Evolutionary conservation across 371 early-diverging fungal species (phyloP).

Genomic region (Rhizopus stolonifer): DNA sequence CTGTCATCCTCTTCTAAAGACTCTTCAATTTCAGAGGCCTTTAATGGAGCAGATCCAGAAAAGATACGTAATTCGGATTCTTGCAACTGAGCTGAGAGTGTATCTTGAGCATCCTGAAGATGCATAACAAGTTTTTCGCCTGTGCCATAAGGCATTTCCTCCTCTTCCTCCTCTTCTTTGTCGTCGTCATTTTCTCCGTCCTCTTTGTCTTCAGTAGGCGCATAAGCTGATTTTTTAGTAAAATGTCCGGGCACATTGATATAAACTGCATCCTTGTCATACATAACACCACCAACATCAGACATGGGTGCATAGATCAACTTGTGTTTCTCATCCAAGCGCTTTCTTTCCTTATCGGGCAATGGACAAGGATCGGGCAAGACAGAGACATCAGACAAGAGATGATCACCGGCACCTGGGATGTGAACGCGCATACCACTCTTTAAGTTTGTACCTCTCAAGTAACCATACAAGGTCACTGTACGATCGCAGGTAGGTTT

Average conservation of each 20-base stretch:
- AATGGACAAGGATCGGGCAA: slow-evolving; percentile 94
- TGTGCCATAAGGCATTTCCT: slow-evolving; percentile 49
- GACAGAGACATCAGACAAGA: slow-evolving; percentile 70
- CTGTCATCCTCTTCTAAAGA: slow-evolving; percentile 36
- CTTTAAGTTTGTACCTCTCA: slow-evolving; percentile 92
- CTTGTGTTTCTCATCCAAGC: slow-evolving; percentile 89
- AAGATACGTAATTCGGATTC: slow-evolving; percentile 83
- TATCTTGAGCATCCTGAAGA: slow-evolving; percentile 81
- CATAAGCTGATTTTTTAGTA: slow-evolving; percentile 61
- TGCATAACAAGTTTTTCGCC: slow-evolving; percentile 93
- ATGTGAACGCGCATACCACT: slow-evolving; percentile 85
- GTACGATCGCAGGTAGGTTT: slow-evolving; percentile 90
- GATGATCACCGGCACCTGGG: slow-evolving; percentile 93
- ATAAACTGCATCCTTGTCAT: slow-evolving; percentile 98
- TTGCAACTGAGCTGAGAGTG: slow-evolving; percentile 77
- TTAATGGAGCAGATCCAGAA: slow-evolving; percentile 70
- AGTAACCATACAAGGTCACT: slow-evolving; percentile 92
- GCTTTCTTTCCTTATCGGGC: slow-evolving; percentile 88
- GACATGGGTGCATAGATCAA: slow-evolving; percentile 98
- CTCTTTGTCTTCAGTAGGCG: slow-evolving; percentile 36
- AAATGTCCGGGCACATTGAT: slow-evolving; percentile 91
- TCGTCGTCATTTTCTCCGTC: slow-evolving; percentile 39
- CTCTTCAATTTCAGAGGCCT: slow-evolving; percentile 59
- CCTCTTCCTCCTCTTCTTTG: slow-evolving; percentile 35
- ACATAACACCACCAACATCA: slow-evolving; percentile 96